Evolutionary conservation across 2,329 filamentous ascomycete species (phyloP).

Genomic region (Trichoderma gracile): DNA sequence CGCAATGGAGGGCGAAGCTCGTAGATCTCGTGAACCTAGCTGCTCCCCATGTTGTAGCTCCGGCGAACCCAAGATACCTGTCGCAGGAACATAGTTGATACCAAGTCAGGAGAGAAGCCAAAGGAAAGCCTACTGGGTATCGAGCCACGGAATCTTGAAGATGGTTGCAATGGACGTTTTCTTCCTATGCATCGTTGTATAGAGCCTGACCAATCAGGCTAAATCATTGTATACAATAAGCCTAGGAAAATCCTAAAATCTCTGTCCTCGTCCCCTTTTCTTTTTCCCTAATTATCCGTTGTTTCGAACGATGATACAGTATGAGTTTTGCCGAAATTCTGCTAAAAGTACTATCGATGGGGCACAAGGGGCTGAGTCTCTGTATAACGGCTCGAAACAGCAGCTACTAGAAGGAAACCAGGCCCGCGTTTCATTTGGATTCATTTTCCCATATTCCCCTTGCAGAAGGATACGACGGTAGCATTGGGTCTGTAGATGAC

Average conservation of each 20-base stretch:
- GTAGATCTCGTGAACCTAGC: no score
- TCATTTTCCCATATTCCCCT: not conserved
- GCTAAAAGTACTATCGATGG: conserved; percentile 11
- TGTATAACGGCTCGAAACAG: not conserved
- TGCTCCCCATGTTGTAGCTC: no score
- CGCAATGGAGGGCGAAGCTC: no score
- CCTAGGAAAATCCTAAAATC: not conserved
- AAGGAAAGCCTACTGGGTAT: no score
- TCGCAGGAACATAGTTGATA: no score
- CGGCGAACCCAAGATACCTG: no score
- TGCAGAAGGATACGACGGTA: not conserved
- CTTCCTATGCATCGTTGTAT: not conserved
- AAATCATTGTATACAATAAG: conserved; percentile 10
- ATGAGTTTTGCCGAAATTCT: conserved; percentile 19
- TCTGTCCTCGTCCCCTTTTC: not conserved
- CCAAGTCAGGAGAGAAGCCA: no score
- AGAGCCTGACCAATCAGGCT: conserved; percentile 20
- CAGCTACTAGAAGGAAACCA: not conserved
- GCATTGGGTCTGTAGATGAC: not conserved
- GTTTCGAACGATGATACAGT: not conserved
- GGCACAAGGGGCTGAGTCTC: not conserved
- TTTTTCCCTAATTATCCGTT: not conserved
- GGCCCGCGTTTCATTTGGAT: not conserved
- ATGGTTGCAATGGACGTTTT: not conserved
- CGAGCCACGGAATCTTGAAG: no score